Percentiles rank a stretch among this genome's conserved stretches.
These are phyloP conservation scores for Candida broadrunensis DNA, from an alignment of 805 yeast species.

Conservation along the genomic window DNA sequence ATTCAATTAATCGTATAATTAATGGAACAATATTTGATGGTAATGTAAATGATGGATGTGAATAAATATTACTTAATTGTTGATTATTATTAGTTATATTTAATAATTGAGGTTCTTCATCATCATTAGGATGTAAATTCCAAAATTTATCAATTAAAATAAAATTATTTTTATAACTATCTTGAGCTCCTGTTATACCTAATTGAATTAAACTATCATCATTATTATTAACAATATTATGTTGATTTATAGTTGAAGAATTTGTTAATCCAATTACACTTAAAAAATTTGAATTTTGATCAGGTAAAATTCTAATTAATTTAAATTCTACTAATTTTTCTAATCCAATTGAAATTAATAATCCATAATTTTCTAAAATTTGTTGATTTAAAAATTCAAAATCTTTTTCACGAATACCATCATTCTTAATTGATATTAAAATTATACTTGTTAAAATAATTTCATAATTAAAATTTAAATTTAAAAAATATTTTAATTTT, in stretches of 20 bases:
- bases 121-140: conserved; percentile 45
- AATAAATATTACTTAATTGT: conserved; percentile 31
- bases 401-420: conserved; percentile 69
- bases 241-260: conserved; percentile 5
- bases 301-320: conserved; percentile 35
- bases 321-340: conserved; percentile 49
- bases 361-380: conserved; percentile 64
- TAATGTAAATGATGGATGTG: conserved; percentile 58
- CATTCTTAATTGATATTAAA: conserved; percentile 58
- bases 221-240: conserved; percentile 8
- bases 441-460: conserved; percentile 53
- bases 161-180: conserved; percentile 29
- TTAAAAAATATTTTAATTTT: conserved; percentile 36
- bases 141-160: conserved; percentile 41
- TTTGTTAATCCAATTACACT: conserved; percentile 14
- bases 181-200: conserved; percentile 32
- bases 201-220: conserved; percentile 15
- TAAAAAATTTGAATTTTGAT: conserved; percentile 17
- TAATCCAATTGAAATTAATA: conserved; percentile 45
- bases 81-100: background rate
- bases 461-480: conserved; percentile 28
- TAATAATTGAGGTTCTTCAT: conserved; percentile 7
- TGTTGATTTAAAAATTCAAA: conserved; percentile 52
- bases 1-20: conserved; percentile 63
- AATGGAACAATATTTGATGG: conserved; percentile 81